Evolutionary conservation across 495 filamentous ascomycete genomes (phyloP).

Genomic region (Penicillium ochrochloron): DNA sequence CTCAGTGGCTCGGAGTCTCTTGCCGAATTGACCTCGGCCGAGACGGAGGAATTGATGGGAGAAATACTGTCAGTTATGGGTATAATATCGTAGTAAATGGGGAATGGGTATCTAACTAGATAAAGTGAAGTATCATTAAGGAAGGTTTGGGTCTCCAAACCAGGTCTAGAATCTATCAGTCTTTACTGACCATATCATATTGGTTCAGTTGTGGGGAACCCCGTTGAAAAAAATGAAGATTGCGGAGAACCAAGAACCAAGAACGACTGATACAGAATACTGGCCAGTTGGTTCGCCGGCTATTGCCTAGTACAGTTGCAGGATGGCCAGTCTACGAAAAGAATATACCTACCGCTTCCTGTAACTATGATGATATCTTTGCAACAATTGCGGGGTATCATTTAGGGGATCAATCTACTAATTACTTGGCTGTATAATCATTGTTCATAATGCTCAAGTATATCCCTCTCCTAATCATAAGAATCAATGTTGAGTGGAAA

Average conservation of each 20-base stretch:
- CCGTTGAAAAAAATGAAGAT: not conserved
- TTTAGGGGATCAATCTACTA: too few relatives aligned
- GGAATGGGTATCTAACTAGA: not conserved
- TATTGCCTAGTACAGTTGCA: not conserved
- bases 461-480: not conserved
- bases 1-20: not conserved
- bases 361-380: not conserved
- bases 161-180: too few relatives aligned
- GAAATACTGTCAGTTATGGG: not conserved
- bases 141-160: too few relatives aligned
- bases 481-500: not conserved
- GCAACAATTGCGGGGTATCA: not conserved
- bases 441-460: not conserved
- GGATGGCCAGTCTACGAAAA: not conserved
- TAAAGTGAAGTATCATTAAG: too few relatives aligned
- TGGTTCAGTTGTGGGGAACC: not conserved
- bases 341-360: too few relatives aligned
- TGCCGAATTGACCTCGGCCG: conserved; percentile 6
- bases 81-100: not conserved
- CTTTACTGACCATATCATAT: too few relatives aligned
- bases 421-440: too few relatives aligned
- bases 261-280: not conserved
- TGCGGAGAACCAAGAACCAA: not conserved
- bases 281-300: not conserved
- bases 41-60: not conserved